Base-by-base conservation (phyloP, 805 yeast genomes). In the Candida morakotiae region DNA sequence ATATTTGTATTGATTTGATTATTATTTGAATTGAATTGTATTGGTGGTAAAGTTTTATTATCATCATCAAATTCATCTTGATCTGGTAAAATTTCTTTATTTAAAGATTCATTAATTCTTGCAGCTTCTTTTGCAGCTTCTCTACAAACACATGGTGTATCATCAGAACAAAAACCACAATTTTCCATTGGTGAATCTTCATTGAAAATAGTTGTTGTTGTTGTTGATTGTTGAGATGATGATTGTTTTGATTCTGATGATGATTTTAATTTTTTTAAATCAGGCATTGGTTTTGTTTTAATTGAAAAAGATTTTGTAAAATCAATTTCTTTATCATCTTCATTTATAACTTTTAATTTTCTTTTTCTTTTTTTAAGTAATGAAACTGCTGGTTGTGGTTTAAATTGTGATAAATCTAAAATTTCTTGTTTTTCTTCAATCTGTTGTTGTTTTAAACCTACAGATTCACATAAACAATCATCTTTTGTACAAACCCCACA, bases 81-180 rank as follows among this genome's bases (percentile, higher is more conserved):
- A 16, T 46, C 46, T 7, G 33, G 41, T 17, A 30, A 31, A 15
- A 20, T 15, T 19, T 44, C 43, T 8, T 28, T 26, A 5, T 52
- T 45, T 16, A 65, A 48, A 2, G 62, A 44, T 14, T 52, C 48
- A 39, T 55, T 60, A 39, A 69, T 51, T 20, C 56, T 47, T 3
- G 70, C 74, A 2, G 72, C 74, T 50, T 72, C 78, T 46, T 69
- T 67, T 2, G 79, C 81, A 13, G 77, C 84, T 48, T 87, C 96
- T 19, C 91, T 77, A 56, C 97, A 91, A 2, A 91, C 84, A 61
- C 98, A 91, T 2, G 95, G 89, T 0, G 95, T 81, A 47, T 81
- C 93, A 47, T 86, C 95, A 0, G 95, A 78, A 54, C 98, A 91
- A 59, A 91, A 89, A 0, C 98, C 98, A 60, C 98, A 91, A 41